These are phyloP conservation scores for Ceratocystis lukuohia DNA, from an alignment of 2,329 filamentous ascomycete genomes.

Conservation along the genomic window DNA sequence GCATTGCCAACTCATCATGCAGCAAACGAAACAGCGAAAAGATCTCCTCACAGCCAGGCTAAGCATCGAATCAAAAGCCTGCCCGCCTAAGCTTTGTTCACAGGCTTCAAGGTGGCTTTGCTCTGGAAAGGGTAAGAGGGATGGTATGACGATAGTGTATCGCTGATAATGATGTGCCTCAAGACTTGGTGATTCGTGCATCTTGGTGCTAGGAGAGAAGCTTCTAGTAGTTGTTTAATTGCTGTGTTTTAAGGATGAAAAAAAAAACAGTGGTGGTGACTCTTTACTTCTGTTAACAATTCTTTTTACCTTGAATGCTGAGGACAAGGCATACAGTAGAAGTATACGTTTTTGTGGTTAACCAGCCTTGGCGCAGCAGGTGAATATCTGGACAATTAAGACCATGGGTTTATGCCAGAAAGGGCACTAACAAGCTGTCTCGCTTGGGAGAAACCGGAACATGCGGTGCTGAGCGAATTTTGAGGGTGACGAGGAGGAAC, in stretches of 20 bases:
- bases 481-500: background rate
- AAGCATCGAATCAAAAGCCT: conserved; percentile 14
- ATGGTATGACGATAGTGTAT: conserved; percentile 1
- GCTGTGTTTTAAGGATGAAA: background rate
- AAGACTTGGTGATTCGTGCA: background rate
- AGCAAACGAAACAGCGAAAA: conserved; percentile 14
- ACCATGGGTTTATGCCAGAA: background rate
- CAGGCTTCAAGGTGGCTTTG: background rate
- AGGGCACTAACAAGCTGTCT: background rate
- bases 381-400: conserved; percentile 8
- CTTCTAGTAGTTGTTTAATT: background rate
- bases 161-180: background rate
- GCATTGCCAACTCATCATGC: conserved; percentile 20
- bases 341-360: background rate
- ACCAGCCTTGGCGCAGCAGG: background rate
- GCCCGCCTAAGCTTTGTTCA: conserved; percentile 12
- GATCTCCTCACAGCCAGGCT: background rate
- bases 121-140: background rate
- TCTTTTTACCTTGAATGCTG: background rate
- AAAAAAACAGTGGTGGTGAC: background rate
- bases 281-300: background rate
- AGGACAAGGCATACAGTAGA: background rate
- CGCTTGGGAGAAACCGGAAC: conserved; percentile 4
- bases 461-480: background rate
- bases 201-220: background rate